Conservation (phyloP, 2,329 filamentous ascomycete species). For the Cordyceps javanica region DNA sequence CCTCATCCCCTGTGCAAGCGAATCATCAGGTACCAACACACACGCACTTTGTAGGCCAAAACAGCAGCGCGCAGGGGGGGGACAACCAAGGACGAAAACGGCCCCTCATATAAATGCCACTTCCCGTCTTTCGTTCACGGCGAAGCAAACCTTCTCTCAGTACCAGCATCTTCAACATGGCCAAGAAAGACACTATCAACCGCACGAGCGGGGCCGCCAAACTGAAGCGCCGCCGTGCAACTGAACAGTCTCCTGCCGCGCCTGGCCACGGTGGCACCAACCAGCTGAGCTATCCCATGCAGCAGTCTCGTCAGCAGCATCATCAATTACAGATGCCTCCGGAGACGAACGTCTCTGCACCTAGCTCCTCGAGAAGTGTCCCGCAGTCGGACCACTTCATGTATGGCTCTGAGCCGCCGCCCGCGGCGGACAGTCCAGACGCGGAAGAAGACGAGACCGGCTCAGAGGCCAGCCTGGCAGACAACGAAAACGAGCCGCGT, state of each 20-base stretch:
- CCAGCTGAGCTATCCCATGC: neutral
- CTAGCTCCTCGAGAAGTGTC: neutral
- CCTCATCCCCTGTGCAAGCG: neutral
- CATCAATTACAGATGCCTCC: too few relatives aligned
- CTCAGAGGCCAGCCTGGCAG: neutral
- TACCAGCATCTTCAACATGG: neutral
- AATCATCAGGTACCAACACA: neutral
- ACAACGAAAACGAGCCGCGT: neutral
- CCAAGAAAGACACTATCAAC: neutral
- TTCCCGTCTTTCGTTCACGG: neutral
- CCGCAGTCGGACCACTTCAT: neutral
- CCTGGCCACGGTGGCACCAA: neutral
- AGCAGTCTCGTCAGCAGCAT: neutral
- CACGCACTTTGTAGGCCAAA: neutral
- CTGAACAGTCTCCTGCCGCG: neutral
- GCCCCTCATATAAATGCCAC: neutral
- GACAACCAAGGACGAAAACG: neutral
- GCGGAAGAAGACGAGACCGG: neutral
- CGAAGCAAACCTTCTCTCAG: neutral
- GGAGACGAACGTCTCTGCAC: too few relatives aligned
- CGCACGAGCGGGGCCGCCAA: neutral
- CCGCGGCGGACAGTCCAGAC: neutral
- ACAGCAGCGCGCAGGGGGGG: neutral
- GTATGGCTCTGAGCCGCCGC: neutral
- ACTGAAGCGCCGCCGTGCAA: neutral